A percentile compares a stretch with the other conserved stretches of the same genome.
phyloP scores from a whole-genome alignment of 1,139 yeast genomes.

The Wickerhamomyces sp. region DNA sequence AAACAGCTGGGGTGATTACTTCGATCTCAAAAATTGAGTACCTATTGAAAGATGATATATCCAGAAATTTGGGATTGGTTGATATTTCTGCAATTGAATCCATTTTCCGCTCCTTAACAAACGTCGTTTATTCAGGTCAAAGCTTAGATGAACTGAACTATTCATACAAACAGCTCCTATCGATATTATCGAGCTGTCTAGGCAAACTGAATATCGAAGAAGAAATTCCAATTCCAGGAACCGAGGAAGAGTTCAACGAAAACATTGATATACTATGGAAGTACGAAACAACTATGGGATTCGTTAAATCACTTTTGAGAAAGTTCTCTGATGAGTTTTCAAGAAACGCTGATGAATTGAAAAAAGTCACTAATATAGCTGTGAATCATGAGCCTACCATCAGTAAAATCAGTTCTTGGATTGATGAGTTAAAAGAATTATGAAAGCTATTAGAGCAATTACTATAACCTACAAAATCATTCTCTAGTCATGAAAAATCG shows the following conservation, averaged over 20 bases:
- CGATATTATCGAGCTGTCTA: constrained; percentile 33
- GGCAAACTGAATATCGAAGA: constrained; percentile 27
- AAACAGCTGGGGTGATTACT: constrained; percentile 44
- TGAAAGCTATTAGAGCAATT: constrained; percentile 5
- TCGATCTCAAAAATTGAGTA: constrained; percentile 39
- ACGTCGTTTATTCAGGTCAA: constrained; percentile 14
- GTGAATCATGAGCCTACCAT: constrained; percentile 28
- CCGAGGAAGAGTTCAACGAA: constrained; percentile 18
- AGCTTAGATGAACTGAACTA: constrained; percentile 24
- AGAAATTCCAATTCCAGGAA: constrained; percentile 25
- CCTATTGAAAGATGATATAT: constrained; percentile 31
- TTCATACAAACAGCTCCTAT: constrained; percentile 34
- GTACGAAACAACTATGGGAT: constrained; percentile 30
- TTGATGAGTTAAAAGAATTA: constrained; percentile 28
- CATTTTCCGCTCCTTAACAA: constrained; percentile 30
- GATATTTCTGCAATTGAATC: constrained; percentile 34
- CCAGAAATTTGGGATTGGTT: constrained; percentile 27
- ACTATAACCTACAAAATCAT: too few species aligned
- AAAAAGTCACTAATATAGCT: constrained; percentile 18
- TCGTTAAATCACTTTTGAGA: constrained; percentile 34
- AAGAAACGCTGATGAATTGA: constrained; percentile 22
- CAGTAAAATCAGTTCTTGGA: constrained; percentile 26
- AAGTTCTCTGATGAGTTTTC: constrained; percentile 31
- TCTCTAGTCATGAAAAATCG: constrained; percentile 5
- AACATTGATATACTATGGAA: constrained; percentile 30